phyloP scores from a whole-genome alignment of 257 asterid species.

The Paraleonurus japonicus region DNA sequence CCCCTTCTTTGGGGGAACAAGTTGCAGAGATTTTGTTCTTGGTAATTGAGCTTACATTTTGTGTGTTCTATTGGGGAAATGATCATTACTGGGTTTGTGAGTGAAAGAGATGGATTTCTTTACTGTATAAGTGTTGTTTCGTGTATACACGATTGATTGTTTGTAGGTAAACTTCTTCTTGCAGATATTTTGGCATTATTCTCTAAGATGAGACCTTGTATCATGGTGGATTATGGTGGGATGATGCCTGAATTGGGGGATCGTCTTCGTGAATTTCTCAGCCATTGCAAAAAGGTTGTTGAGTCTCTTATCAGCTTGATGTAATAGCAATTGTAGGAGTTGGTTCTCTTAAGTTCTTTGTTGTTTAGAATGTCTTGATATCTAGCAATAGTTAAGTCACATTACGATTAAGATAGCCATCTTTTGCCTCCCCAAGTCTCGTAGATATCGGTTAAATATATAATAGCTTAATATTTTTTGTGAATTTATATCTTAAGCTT shows the following conservation, averaged over 20 bases:
- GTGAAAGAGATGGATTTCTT: neutral
- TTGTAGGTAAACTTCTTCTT: slow-evolving; percentile 16
- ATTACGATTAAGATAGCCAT: neutral
- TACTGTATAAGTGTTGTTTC: neutral
- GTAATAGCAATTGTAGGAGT: neutral
- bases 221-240: slow-evolving; percentile 96
- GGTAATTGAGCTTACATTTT: neutral
- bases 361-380: neutral
- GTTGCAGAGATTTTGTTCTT: neutral
- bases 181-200: slow-evolving; percentile 74
- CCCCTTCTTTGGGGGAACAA: neutral
- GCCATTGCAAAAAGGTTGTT: slow-evolving; percentile 55
- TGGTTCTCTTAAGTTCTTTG: neutral
- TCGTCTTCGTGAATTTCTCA: slow-evolving; percentile 61
- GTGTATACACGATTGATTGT: neutral
- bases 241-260: slow-evolving; percentile 90
- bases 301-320: neutral
- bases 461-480: neutral
- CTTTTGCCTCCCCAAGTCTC: slow-evolving; percentile 11
- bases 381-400: neutral
- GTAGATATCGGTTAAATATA: neutral
- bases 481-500: neutral
- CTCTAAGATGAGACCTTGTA: slow-evolving; percentile 78
- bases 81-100: neutral
- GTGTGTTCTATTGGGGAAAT: slow-evolving; percentile 12